phyloP scores from a whole-genome alignment of 2,329 filamentous ascomycete genomes.

The Hypomyces perniciosus region DNA sequence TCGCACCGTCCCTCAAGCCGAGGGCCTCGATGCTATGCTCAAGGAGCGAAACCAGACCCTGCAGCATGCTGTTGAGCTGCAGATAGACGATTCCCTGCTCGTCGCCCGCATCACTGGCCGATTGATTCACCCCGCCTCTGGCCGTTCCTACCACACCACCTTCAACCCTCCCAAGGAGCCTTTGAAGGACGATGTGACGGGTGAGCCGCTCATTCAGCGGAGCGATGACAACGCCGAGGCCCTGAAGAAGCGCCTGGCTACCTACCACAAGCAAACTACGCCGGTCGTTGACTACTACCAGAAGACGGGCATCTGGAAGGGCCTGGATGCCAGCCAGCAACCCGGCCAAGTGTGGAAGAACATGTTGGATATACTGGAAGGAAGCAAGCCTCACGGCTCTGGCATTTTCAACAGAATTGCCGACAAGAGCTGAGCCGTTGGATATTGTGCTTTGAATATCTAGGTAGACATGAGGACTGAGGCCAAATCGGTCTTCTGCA shows the following conservation, averaged over 20 bases:
- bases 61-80: slow-evolving; percentile 91
- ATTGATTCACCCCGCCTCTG: slow-evolving; percentile 90
- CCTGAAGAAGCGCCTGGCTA: slow-evolving; percentile 86
- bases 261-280: slow-evolving; percentile 89
- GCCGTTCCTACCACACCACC: slow-evolving; percentile 94
- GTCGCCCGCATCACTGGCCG: slow-evolving; percentile 96
- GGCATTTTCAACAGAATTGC: slow-evolving; percentile 35
- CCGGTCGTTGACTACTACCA: slow-evolving; percentile 97
- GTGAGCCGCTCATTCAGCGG: slow-evolving; percentile 92
- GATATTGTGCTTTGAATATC: not conserved
- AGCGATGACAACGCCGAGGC: slow-evolving; percentile 96
- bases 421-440: slow-evolving; percentile 22
- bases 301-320: slow-evolving; percentile 94
- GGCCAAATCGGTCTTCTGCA: not conserved
- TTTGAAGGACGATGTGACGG: slow-evolving; percentile 96
- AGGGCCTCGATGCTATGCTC: slow-evolving; percentile 93
- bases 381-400: slow-evolving; percentile 36
- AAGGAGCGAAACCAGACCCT: slow-evolving; percentile 69
- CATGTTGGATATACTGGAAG: slow-evolving; percentile 76
- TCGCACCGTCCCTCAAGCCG: slow-evolving; percentile 89
- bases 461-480: not conserved
- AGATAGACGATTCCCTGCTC: slow-evolving; percentile 91
- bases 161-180: slow-evolving; percentile 94
- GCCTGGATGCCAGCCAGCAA: slow-evolving; percentile 92
- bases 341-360: slow-evolving; percentile 94